Conservation (phyloP, 2,329 filamentous ascomycete species). For the Rhinocladiella similis region DNA sequence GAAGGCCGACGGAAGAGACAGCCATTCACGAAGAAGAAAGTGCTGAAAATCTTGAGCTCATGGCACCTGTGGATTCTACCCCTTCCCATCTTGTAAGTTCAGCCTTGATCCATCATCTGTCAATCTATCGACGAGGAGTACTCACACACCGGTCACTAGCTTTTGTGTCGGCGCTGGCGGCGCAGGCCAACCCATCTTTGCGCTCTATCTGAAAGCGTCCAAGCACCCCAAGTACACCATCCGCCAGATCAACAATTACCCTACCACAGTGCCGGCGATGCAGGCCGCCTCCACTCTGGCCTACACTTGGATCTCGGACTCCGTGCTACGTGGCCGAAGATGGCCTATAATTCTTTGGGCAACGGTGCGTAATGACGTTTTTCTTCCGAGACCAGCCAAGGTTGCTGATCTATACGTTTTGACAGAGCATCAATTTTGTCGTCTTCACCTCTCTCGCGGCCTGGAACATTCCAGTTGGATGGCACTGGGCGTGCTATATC, state of each 20-base stretch:
- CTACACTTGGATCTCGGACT: slow-evolving; percentile 26
- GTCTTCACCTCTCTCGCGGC: slow-evolving; percentile 46
- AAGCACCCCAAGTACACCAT: slow-evolving; percentile 33
- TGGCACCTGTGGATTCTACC: slow-evolving; percentile 16
- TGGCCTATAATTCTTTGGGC: slow-evolving; percentile 13
- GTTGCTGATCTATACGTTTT: neutral
- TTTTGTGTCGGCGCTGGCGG: slow-evolving; percentile 6
- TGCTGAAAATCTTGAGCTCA: slow-evolving; percentile 8
- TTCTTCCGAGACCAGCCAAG: neutral
- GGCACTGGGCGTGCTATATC: slow-evolving; percentile 65
- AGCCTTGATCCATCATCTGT: neutral
- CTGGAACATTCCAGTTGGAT: slow-evolving; percentile 52
- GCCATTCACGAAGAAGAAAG: slow-evolving; percentile 4
- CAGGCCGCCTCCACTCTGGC: slow-evolving; percentile 21
- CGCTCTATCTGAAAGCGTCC: slow-evolving; percentile 23
- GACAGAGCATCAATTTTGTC: slow-evolving; percentile 39
- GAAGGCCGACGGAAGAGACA: slow-evolving; percentile 1
- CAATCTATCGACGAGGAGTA: neutral
- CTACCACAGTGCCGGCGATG: slow-evolving; percentile 19
- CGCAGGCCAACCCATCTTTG: slow-evolving; percentile 18
- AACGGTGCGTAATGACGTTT: slow-evolving; percentile 10
- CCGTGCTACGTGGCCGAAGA: slow-evolving; percentile 10
- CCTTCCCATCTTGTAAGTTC: slow-evolving; percentile 6
- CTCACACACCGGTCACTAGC: neutral
- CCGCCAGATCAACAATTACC: slow-evolving; percentile 28